Base-by-base conservation (phyloP, 768 basidiomycete genomes). In the Solioccasus polychromus region DNA sequence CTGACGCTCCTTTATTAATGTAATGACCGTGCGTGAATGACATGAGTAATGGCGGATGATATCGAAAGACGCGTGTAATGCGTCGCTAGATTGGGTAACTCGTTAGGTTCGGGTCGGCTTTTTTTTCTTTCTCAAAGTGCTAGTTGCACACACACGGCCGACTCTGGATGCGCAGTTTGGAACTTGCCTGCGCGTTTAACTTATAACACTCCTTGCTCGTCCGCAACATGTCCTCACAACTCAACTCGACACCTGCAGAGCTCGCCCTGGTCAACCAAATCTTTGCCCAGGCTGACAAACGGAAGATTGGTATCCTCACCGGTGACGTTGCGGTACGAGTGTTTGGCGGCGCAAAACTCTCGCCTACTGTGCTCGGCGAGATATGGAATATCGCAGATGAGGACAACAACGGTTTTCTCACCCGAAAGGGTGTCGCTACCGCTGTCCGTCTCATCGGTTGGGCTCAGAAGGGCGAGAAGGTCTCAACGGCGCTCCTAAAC, bases 351-450 rank as follows among this genome's bases (percentile, higher is more conserved):
- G 85, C 94, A 42, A 84, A 88, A 60, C 79, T 98, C 49, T 70
- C 81, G 30, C 83, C 91, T 8, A 71, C 77, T 15, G 76, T 78
- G 28, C 82, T 99, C 51, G 91, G 94, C 35, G 91, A 96, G 70
- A 85, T 99, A 52, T 99, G 96, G 95, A 79, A 73, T 48, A 71
- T 98, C 47, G 85, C 92, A 39, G 96, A 99, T 72, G 83, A 88
- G 44, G 85, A 93, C 25, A 94, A 97, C 73, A 89, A 89, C 50
- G 96, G 96, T 2, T 92, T 85, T 71, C 78, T 99, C 43, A 85
- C 92, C 10, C 82, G 79, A 53, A 93, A 90, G 61, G 88, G 89
- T 35, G 89, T 92, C 56, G 83, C 91, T 15, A 74, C 88, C 49
- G 93, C 90, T 22, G 74, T 95, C n/a, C 77, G 96, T 46, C 75